These are phyloP conservation scores for Xylaria sp. DNA, from an alignment of 2,329 filamentous ascomycete genomes.

Conservation along the genomic window DNA sequence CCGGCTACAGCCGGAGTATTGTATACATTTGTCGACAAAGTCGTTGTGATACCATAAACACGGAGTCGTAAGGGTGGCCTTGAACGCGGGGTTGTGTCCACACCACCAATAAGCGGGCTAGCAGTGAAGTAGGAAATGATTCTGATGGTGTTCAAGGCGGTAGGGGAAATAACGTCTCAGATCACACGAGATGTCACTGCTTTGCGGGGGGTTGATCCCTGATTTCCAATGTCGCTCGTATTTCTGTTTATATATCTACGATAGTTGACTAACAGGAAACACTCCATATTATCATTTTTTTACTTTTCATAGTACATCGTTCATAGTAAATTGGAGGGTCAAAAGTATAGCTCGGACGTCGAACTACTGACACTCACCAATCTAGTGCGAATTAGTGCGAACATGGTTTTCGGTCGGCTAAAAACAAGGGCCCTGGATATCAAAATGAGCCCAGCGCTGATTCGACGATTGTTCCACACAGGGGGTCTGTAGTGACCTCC, in stretches of 20 bases:
- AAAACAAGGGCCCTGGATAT: neutral
- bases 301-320: neutral
- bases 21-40: neutral
- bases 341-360: no score
- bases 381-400: neutral
- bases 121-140: neutral
- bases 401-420: constrained; percentile 16
- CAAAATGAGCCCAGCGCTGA: neutral
- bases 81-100: constrained; percentile 15
- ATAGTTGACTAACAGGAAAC: neutral
- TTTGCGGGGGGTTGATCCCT: no score
- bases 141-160: neutral
- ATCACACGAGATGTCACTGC: neutral
- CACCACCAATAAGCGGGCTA: neutral
- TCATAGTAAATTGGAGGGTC: no score
- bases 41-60: neutral
- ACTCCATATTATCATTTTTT: neutral
- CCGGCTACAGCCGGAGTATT: constrained; percentile 6
- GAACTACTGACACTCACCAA: neutral
- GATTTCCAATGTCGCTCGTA: neutral
- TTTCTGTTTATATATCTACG: neutral
- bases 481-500: constrained; percentile 2
- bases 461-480: neutral
- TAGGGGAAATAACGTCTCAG: neutral
- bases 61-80: neutral